Percentiles rank a stretch among this genome's conserved stretches.
phyloP scores from a whole-genome alignment of 805 yeast genomes.

The Candida pseudoglaebosa region DNA sequence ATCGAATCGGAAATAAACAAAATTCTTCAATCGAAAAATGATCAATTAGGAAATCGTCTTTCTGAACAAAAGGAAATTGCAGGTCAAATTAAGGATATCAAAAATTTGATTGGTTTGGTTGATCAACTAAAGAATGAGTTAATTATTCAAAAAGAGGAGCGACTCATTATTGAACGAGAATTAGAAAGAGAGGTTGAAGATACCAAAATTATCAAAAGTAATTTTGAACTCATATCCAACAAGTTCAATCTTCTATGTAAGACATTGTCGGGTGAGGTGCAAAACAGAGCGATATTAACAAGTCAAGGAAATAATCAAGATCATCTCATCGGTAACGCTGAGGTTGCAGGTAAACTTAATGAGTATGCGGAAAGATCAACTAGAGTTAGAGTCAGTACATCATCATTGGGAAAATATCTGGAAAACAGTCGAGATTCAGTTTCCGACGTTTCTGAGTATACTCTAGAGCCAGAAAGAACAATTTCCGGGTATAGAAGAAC shows the following conservation, averaged over 20 bases:
- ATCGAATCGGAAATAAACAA: slow-evolving; percentile 17
- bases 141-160: slow-evolving; percentile 16
- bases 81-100: slow-evolving; percentile 15
- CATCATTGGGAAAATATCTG: background rate
- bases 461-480: slow-evolving; percentile 13
- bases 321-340: slow-evolving; percentile 1
- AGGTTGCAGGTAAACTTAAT: slow-evolving; percentile 3
- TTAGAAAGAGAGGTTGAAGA: slow-evolving; percentile 21
- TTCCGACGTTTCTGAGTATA: background rate
- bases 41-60: background rate
- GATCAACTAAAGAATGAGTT: slow-evolving; percentile 21
- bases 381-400: slow-evolving; percentile 6
- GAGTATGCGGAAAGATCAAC: slow-evolving; percentile 1
- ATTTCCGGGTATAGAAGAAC: slow-evolving; percentile 14
- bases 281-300: background rate
- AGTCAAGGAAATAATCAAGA: background rate
- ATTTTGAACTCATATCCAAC: slow-evolving; percentile 15
- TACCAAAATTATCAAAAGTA: slow-evolving; percentile 17
- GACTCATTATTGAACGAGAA: slow-evolving; percentile 17
- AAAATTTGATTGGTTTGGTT: slow-evolving; percentile 18
- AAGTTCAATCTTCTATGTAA: slow-evolving; percentile 18
- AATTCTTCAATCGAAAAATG: slow-evolving; percentile 8
- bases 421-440: background rate
- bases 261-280: slow-evolving; percentile 1
- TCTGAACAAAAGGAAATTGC: slow-evolving; percentile 6